Conservation (phyloP, 2,329 filamentous ascomycete genomes). For the Colletotrichum destructivum region DNA sequence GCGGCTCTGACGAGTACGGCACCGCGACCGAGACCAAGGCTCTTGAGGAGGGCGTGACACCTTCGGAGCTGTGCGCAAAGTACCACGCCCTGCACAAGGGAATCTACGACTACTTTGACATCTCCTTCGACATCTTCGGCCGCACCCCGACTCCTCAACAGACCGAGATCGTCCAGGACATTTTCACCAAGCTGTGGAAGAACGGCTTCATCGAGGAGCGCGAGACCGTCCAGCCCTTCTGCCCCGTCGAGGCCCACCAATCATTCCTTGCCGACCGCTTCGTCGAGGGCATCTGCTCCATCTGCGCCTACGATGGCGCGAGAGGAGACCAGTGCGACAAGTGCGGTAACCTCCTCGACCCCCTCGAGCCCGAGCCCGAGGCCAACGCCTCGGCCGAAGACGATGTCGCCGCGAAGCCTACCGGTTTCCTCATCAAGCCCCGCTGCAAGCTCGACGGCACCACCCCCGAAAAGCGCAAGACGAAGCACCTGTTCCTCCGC, state of each 20-base stretch:
- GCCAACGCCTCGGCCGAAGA: constrained; percentile 48
- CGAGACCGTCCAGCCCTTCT: constrained; percentile 91
- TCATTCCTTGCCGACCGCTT: constrained; percentile 89
- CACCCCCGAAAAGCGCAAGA: constrained; percentile 83
- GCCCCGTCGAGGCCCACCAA: constrained; percentile 75
- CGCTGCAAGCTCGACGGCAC: constrained; percentile 93
- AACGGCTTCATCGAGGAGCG: constrained; percentile 92
- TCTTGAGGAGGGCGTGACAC: constrained; percentile 86
- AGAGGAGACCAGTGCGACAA: constrained; percentile 78
- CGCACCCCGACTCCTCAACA: constrained; percentile 91
- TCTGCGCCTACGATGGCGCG: constrained; percentile 80
- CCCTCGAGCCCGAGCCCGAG: constrained; percentile 70
- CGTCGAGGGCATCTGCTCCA: constrained; percentile 84
- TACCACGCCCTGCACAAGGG: constrained; percentile 92
- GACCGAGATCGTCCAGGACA: constrained; percentile 92
- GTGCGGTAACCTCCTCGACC: constrained; percentile 80
- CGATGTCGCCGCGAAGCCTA: constrained; percentile 52
- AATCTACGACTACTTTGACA: constrained; percentile 97
- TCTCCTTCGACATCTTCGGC: constrained; percentile 95
- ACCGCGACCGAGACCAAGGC: constrained; percentile 97
- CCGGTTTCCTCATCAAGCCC: constrained; percentile 79
- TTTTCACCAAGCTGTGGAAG: constrained; percentile 89
- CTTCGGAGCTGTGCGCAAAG: constrained; percentile 89
- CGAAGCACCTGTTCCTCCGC: constrained; percentile 92
- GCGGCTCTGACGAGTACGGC: constrained; percentile 83